Evolutionary conservation across 495 filamentous ascomycete species (phyloP).

Genomic region (Penicillium cosmopolitanum): DNA sequence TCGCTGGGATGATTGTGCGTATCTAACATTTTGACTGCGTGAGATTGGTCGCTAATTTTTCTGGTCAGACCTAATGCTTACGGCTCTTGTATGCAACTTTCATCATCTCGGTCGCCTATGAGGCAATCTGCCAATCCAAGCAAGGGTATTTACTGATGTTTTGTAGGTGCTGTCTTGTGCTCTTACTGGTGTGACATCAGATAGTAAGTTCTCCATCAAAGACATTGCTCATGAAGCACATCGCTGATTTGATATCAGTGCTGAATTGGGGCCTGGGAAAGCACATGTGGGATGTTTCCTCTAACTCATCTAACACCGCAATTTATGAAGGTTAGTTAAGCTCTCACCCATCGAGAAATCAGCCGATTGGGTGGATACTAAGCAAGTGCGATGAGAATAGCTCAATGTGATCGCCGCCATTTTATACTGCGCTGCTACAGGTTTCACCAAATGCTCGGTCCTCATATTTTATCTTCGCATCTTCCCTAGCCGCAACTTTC

Average conservation of each 20-base stretch:
- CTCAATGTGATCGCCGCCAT: slow-evolving; percentile 32
- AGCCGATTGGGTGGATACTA: background rate
- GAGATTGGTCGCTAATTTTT: slow-evolving; percentile 9
- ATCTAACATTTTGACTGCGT: background rate
- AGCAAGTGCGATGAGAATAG: slow-evolving; percentile 11
- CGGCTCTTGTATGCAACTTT: slow-evolving; percentile 32
- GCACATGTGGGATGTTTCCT: slow-evolving; percentile 39
- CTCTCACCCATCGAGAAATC: background rate
- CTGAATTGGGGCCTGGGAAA: slow-evolving; percentile 35
- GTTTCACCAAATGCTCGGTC: slow-evolving; percentile 46
- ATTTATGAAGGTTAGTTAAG: slow-evolving; percentile 24
- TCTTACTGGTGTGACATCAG: slow-evolving; percentile 31
- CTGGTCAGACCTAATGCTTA: slow-evolving; percentile 32
- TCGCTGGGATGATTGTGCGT: slow-evolving; percentile 46
- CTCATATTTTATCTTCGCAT: slow-evolving; percentile 56
- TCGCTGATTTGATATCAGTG: slow-evolving; percentile 18
- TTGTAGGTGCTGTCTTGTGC: slow-evolving; percentile 28
- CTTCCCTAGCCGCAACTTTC: slow-evolving; percentile 41
- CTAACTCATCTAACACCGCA: slow-evolving; percentile 12
- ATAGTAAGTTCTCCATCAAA: slow-evolving; percentile 26
- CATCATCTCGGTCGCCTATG: background rate
- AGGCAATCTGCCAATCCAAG: background rate
- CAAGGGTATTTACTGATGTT: background rate
- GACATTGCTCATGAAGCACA: background rate
- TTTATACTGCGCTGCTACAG: slow-evolving; percentile 42